Evolutionary conservation across 2,329 filamentous ascomycete genomes (phyloP), one percentile per base, ranked within the genome.

Genomic region (Fusarium beomiforme): DNA sequence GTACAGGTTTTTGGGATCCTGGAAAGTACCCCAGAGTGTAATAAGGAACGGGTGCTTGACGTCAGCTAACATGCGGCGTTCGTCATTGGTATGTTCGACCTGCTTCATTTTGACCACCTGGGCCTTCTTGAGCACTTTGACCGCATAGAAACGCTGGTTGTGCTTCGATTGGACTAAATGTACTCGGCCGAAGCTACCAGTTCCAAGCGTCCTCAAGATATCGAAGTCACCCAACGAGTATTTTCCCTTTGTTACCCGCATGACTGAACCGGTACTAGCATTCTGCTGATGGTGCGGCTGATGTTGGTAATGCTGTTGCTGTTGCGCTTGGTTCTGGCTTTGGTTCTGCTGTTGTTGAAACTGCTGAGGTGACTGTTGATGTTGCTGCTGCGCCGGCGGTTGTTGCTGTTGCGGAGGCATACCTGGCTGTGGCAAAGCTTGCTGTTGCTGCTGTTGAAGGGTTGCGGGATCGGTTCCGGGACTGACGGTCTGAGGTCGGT

Each of bases 71-170:
- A 99, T 99, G 77, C 89, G 90, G 74, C 96, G 89, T 85, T 99
- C 96, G 82, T 99, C 96, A 79, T 99, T 99, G 74, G 96, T 99
- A 84, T 99, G 96, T 83, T 99, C 96, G 67, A 99, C 94, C 83
- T 99, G 96, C 89, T 99, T 99, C 96, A 99, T 98, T 86, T 97
- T 97, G 82, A 99, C 94, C 59, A 99, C 95, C 84, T 99, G 96
- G 51, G 91, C 91, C 88, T 99, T 99, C 83, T 99, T 99, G 83
- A 99, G 85, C 73, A 99, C 96, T 85, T 99, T 99, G 83, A 99
- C 92, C 47, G 96, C 96, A 83, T 99, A 99, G 86, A 95, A 99
- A 69, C 96, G 91, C 83, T 97, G 93, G 82, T 99, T 99, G 84
- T 99, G 96, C 83, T 95, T 96, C 73, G 95, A 98, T 84, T 98